Conservation (phyloP, 768 basidiomycete genomes). For the Lactifluus piperatus region DNA sequence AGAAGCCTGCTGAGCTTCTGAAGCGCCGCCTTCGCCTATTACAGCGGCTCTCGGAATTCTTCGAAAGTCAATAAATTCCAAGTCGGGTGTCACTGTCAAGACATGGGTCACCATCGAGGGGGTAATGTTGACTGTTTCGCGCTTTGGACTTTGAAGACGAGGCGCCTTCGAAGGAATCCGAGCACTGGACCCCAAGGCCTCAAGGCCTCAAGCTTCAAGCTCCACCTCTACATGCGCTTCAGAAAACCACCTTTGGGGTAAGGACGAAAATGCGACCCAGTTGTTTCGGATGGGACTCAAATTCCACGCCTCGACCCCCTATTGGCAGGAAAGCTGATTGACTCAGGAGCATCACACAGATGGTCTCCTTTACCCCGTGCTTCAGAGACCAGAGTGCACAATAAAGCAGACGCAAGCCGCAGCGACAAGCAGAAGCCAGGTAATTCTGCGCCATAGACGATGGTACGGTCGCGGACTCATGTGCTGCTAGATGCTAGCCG, state of each 20-base stretch:
- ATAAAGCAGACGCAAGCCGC: constrained; percentile 27
- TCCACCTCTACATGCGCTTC: constrained; percentile 38
- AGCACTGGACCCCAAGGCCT: constrained; percentile 57
- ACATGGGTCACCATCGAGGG: constrained; percentile 63
- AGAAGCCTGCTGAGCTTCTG: not conserved
- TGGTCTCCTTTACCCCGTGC: constrained; percentile 40
- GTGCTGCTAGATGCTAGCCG: constrained; percentile 53
- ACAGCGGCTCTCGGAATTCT: constrained; percentile 49
- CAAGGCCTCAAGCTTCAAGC: constrained; percentile 30
- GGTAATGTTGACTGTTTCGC: constrained; percentile 38
- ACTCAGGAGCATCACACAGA: constrained; percentile 34
- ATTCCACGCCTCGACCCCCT: constrained; percentile 28
- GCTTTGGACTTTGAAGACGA: constrained; percentile 27
- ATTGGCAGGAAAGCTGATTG: constrained; percentile 37
- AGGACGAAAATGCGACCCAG: not conserved
- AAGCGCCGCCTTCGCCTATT: not conserved
- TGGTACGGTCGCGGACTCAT: not conserved
- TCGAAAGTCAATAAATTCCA: constrained; percentile 69
- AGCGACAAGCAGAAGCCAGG: constrained; percentile 28
- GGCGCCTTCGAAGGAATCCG: constrained; percentile 31
- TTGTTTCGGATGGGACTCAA: not conserved
- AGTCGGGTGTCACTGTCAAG: constrained; percentile 69
- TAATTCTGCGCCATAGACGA: constrained; percentile 21
- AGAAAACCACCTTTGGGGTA: constrained; percentile 34
- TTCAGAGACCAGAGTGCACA: constrained; percentile 34